A percentile compares a stretch with the other conserved stretches of the same genome.
phyloP scores from a whole-genome alignment of 768 basidiomycete species.

The Tylopilus vinaceipallidus region DNA sequence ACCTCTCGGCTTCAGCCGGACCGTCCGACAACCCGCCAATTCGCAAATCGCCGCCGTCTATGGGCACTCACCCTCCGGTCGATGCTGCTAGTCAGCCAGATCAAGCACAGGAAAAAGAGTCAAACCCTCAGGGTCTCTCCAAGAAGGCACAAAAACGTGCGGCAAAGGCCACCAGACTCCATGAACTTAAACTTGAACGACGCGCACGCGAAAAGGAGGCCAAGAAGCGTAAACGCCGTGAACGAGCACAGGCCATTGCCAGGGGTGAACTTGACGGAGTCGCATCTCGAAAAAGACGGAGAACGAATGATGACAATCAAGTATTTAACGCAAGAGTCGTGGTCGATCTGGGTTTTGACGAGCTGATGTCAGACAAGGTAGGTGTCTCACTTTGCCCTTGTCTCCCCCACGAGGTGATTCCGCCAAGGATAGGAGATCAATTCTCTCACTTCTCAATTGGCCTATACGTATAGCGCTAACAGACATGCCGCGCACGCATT shows the following conservation, averaged over 20 bases:
- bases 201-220: slow-evolving; percentile 75
- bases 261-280: slow-evolving; percentile 45
- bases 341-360: slow-evolving; percentile 90
- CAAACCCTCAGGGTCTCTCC: slow-evolving; percentile 45
- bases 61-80: slow-evolving; percentile 17
- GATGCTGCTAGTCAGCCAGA: slow-evolving; percentile 11
- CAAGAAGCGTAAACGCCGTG: slow-evolving; percentile 69
- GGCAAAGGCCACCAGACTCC: slow-evolving; percentile 65
- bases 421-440: slow-evolving; percentile 68
- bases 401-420: slow-evolving; percentile 11
- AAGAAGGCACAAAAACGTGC: slow-evolving; percentile 80
- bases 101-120: slow-evolving; percentile 15
- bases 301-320: slow-evolving; percentile 38
- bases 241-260: slow-evolving; percentile 49
- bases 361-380: slow-evolving; percentile 92
- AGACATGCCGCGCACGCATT: slow-evolving; percentile 71
- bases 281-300: slow-evolving; percentile 16
- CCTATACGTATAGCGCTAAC: slow-evolving; percentile 90
- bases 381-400: slow-evolving; percentile 29
- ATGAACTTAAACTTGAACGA: slow-evolving; percentile 67
- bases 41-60: slow-evolving; percentile 10
- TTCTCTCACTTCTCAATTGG: slow-evolving; percentile 86
- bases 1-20: slow-evolving; percentile 22
- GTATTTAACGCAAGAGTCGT: slow-evolving; percentile 65
- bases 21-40: slow-evolving; percentile 11